Conservation (phyloP, 352 stramenopile species). For the Phytophthora ramorum region DNA sequence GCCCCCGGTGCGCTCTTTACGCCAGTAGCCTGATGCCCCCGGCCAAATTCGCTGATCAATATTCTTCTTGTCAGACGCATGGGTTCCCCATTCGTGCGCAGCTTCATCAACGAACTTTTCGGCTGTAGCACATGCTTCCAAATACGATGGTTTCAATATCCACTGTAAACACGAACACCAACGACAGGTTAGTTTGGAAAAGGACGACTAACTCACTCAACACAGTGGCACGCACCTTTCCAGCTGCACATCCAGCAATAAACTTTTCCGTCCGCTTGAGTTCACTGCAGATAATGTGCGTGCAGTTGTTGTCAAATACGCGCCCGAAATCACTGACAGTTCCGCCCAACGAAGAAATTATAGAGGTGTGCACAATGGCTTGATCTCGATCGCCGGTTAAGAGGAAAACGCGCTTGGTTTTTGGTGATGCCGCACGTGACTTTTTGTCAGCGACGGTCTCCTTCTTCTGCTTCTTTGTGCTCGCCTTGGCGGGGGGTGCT, state of each 20-base stretch:
- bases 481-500: slow-evolving; percentile 15
- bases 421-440: slow-evolving; percentile 10
- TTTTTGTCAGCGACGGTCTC: slow-evolving; percentile 22
- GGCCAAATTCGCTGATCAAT: slow-evolving; percentile 86
- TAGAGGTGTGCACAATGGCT: slow-evolving; percentile 74
- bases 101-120: slow-evolving; percentile 80
- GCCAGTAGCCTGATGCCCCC: slow-evolving; percentile 65
- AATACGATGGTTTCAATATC: slow-evolving; percentile 87
- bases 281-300: slow-evolving; percentile 89
- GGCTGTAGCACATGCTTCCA: slow-evolving; percentile 65
- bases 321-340: slow-evolving; percentile 70
- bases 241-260: slow-evolving; percentile 77
- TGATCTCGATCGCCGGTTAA: slow-evolving; percentile 82
- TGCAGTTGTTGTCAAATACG: slow-evolving; percentile 74
- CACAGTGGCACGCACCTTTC: slow-evolving; percentile 60
- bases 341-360: slow-evolving; percentile 71
- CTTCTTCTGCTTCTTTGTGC: slow-evolving; percentile 43
- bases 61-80: slow-evolving; percentile 56
- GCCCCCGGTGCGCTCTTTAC: slow-evolving; percentile 51
- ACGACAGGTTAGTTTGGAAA: slow-evolving; percentile 6
- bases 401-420: slow-evolving; percentile 58
- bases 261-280: slow-evolving; percentile 91
- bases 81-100: slow-evolving; percentile 74
- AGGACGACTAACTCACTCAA: neutral
- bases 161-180: slow-evolving; percentile 51